phyloP scores from a whole-genome alignment of 139 green algal genomes.

The Picochlorum sp. region DNA sequence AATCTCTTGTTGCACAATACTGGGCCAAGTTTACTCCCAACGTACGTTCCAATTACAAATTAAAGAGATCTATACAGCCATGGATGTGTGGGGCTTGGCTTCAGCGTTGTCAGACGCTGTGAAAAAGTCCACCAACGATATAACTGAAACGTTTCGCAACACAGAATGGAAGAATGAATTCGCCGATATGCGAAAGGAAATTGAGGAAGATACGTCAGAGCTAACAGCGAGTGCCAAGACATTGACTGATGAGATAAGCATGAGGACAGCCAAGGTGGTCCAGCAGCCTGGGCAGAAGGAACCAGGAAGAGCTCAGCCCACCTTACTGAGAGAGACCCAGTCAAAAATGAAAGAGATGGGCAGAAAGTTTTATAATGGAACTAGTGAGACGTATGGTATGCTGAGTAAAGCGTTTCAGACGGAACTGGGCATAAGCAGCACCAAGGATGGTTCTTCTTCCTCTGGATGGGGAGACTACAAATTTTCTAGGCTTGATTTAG shows the following conservation, averaged over 20 bases:
- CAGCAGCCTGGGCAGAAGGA: not conserved
- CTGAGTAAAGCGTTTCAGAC: conserved; percentile 52
- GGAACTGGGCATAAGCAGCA: conserved; percentile 24
- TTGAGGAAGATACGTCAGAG: conserved; percentile 47
- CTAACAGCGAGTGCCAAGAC: conserved; percentile 17
- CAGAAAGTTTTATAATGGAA: conserved; percentile 11
- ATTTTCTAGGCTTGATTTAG: conserved; percentile 65
- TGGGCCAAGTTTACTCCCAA: too few species aligned
- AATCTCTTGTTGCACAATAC: too few species aligned
- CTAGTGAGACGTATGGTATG: conserved; percentile 45
- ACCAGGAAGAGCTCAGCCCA: conserved; percentile 39
- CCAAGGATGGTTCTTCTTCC: not conserved
- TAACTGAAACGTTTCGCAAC: conserved; percentile 50
- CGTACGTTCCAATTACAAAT: too few species aligned
- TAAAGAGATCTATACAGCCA: not conserved
- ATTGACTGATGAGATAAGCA: conserved; percentile 24
- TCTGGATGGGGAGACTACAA: conserved; percentile 12
- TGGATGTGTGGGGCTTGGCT: conserved; percentile 54
- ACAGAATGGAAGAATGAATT: conserved; percentile 70
- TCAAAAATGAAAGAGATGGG: conserved; percentile 20
- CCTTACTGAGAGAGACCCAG: conserved; percentile 1
- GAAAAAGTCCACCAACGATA: conserved; percentile 47
- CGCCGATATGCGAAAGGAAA: conserved; percentile 49
- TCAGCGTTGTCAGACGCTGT: conserved; percentile 45
- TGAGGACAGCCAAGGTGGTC: conserved; percentile 36